Evolutionary conservation across 2,329 filamentous ascomycete species (phyloP), one percentile per base, ranked within the genome.

Genomic region (Spiromastix sp.): DNA sequence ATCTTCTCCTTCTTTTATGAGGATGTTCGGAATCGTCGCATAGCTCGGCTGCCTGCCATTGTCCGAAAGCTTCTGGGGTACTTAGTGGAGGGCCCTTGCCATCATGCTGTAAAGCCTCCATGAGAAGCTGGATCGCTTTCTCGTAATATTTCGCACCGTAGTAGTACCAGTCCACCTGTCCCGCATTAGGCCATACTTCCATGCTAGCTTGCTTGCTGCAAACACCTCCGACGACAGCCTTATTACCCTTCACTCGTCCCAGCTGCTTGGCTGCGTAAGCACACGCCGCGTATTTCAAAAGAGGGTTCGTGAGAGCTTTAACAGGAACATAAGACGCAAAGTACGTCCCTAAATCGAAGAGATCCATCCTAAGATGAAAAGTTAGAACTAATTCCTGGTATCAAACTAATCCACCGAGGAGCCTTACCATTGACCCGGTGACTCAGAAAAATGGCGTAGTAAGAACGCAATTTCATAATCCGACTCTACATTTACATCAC

Each of bases 91-190:
- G 51, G 3, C 49, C 52, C 45, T 54, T 47, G 26, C 46, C 44
- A 42, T 61, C 52, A 39, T 55, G 54, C 50, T 53, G 62, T 48
- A 51, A 56, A 42, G 59, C 63, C 53, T 56, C 64, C 61, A 63
- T 65, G 27, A 70, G 57, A 3, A 76, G 62, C 10, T 74, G 72
- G 15, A 78, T 75, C 2, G 72, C 74, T 46, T 66, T 70, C 46
- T 78, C 72, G 55, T 79, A 79, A 50, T 78, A 77, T 38, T 74
- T 72, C 1, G 74, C 71, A 2, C 70, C 72, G 42, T 70, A 70
- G 56, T 75, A 77, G 39, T 64, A 67, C 70, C 75, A 78, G 44
- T 78, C 71, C 6, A 71, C 57, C 13, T 60, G 54, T 7, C 59
- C 55, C 4, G 60, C 55, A 22, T 67, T 64, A 20, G 68, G 66